Base-by-base conservation (phyloP, 2,329 filamentous ascomycete genomes). In the Pseudocercospora cruenta region DNA sequence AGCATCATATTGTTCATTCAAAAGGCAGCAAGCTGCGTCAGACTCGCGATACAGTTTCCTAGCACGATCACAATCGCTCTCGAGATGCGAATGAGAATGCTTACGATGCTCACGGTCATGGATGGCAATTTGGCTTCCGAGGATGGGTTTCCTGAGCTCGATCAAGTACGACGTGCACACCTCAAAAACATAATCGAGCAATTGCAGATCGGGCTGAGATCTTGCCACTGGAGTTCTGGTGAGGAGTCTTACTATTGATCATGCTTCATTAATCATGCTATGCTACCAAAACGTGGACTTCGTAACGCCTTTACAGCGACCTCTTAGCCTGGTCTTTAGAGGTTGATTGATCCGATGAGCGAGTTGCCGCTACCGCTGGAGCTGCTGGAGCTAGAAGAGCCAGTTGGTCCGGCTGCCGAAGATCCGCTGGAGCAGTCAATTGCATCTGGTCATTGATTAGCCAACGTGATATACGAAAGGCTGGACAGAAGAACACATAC, bases 371-470 rank as follows among this genome's bases (percentile, higher is more conserved):
- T 51, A 8, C 57, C 31, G 22, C 31, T 24, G 21, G 57, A 59
- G 21, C 57, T 59, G 33, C 57, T 59, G 57, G 57, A 59, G 36
- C 57, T 59, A 24, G 33, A 45, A 45, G 57, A 45, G 39, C 36
- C 57, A 12, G 31, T 24, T 47, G 57, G 57, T 3, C 57, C 36
- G 33, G 57, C 57, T 2, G 57, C 21, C 3, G 57, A 19, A 16
- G 36, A 2, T 24, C 57, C 57, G 33, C 31, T 59, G 33, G 22
- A 21, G 36, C 57, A 59, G 12, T 45, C 36, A 24, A 59, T 2
- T 7, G 4, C 14, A 43, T 59, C 57, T 58, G n/a, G 9, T n/a
- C 21, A 43, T 26, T 4, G 14, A 26, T 43, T 9, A 43, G 12
- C 21, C 19, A 10, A 26, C 6, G 14, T 24, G 19, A 59, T 2